phyloP scores from a whole-genome alignment of 2,329 filamentous ascomycete species.

The Emydomyces testavorans region DNA sequence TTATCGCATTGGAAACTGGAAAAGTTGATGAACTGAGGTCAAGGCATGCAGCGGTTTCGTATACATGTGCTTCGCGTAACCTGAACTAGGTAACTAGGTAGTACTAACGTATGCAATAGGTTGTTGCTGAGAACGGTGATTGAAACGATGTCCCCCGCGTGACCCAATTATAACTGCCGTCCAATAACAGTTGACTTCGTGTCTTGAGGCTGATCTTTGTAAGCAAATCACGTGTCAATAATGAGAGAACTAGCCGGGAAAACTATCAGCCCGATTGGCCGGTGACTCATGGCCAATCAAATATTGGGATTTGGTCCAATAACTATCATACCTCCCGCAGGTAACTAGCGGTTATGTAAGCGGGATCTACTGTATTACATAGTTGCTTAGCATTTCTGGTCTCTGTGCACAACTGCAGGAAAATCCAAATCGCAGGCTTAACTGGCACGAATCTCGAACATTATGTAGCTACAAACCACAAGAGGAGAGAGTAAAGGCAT shows the following conservation, averaged over 20 bases:
- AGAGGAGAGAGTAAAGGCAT: not conserved
- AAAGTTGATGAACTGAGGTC: not conserved
- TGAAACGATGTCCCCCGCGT: not conserved
- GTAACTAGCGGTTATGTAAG: not conserved
- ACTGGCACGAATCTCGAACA: conserved; percentile 1
- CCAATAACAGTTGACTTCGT: too few species aligned
- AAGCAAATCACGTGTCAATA: too few species aligned
- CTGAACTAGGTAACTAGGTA: too few species aligned
- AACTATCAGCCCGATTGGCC: too few species aligned
- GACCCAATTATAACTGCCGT: not conserved
- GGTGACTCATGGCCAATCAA: too few species aligned
- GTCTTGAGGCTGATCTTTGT: too few species aligned
- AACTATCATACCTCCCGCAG: too few species aligned
- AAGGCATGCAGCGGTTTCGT: not conserved
- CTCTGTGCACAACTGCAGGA: not conserved
- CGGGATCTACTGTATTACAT: not conserved
- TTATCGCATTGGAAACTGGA: conserved; percentile 2
- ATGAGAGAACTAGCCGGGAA: too few species aligned
- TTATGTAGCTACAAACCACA: too few species aligned
- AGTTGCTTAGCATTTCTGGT: not conserved
- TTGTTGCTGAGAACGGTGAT: not conserved
- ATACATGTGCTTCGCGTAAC: too few species aligned
- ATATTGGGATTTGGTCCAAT: too few species aligned
- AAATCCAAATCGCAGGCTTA: not conserved
- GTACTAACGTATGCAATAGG: too few species aligned